Base-by-base conservation (phyloP, 768 basidiomycete species). In the Phanerochaete sordida region DNA sequence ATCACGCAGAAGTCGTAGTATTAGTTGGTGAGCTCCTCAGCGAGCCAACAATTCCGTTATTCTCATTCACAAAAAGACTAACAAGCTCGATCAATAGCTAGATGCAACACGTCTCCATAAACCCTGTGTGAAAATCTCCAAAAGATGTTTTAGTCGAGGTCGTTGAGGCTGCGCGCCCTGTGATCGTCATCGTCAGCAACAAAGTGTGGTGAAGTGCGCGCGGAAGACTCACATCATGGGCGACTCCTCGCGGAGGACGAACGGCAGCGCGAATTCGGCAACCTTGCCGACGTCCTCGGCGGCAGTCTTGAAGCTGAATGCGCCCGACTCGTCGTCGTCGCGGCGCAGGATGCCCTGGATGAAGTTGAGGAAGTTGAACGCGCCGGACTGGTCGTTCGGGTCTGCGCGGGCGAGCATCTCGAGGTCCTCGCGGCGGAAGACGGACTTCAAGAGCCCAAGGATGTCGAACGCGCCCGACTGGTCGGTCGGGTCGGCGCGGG, bases 141-240 rank as follows among this genome's bases (percentile, higher is more conserved):
- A 12, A 31, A 30, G 13, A 9, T 51, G 28, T 2, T n/a, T 56
- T 31, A 56, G 28, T 56, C 55, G n/a, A 56, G 26, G 57, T 43
- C 26, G 64, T 47, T 26, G 60, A 58, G 21, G 37, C 50, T 49
- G 57, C 57, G 60, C 33, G 43, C 56, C 13, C 37, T 9, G 19
- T 23, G 33, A 35, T 35, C 6, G 13, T 13, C 33, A 13, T 19
- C 19, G 39, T 43, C 39, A 43, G 19, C 39, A 43, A 19, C 11
- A 6, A 19, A 43, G 7, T 15, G 15, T 15, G 39, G 19, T 4
- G 11, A 19, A 6, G 19, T 4, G 4, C 39, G 5, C 8, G 39
- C 7, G 11, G 19, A 15, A 31, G 26, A 13, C 51, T 23, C 11
- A 35, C 31, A n/a, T 19, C 21, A 33, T 31, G 11, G 6, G 33